phyloP scores from a whole-genome alignment of 192 early-diverging fungal genomes.

The Gaertneriomyces sp. region DNA sequence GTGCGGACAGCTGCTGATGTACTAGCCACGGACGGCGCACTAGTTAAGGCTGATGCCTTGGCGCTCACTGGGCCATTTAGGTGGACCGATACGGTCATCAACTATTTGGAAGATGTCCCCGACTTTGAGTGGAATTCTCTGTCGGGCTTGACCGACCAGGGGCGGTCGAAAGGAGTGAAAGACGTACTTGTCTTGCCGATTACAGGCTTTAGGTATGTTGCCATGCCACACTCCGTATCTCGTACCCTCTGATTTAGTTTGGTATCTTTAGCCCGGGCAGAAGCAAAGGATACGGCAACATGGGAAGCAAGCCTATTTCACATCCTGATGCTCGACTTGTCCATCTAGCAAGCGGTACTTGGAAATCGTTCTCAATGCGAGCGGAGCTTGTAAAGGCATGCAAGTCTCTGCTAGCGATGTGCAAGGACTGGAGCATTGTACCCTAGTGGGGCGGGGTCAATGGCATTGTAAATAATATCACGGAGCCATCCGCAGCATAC shows the following conservation, averaged over 20 bases:
- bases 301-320: conserved; percentile 18
- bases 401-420: conserved; percentile 11
- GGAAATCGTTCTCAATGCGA: conserved; percentile 15
- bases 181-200: conserved; percentile 27
- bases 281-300: conserved; percentile 15
- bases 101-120: conserved; percentile 1
- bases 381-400: conserved; percentile 18
- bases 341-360: conserved; percentile 15
- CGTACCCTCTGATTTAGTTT: neutral
- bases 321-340: conserved; percentile 25
- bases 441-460: neutral
- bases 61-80: conserved; percentile 17
- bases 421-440: conserved; percentile 11
- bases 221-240: neutral
- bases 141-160: conserved; percentile 12
- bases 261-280: conserved; percentile 14
- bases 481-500: too few relatives aligned
- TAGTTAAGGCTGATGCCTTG: conserved; percentile 13
- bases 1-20: conserved; percentile 2
- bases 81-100: conserved; percentile 9
- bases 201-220: conserved; percentile 24
- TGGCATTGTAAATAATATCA: too few relatives aligned
- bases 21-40: neutral
- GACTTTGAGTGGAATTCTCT: conserved; percentile 13
- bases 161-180: conserved; percentile 8